A percentile compares a stretch with the other conserved stretches of the same genome.
Evolutionary conservation across 257 asterid species (phyloP).

Genomic region (Nicotiana tomentosiformis): DNA sequence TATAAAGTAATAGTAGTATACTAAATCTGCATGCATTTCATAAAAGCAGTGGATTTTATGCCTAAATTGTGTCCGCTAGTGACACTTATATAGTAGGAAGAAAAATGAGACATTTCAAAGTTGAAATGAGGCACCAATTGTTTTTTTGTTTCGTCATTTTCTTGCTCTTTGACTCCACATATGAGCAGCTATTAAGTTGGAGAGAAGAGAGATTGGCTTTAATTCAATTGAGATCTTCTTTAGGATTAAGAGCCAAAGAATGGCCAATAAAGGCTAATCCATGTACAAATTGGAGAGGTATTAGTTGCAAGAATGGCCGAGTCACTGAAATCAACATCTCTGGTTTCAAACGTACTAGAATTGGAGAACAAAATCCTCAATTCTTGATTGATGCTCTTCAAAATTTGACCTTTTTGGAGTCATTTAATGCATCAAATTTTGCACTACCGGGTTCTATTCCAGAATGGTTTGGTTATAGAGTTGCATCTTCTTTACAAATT

Average conservation of each 20-base stretch:
- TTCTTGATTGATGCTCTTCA: slow-evolving; percentile 66
- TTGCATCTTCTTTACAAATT: slow-evolving; percentile 44
- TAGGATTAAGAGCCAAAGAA: slow-evolving; percentile 74
- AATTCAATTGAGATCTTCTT: slow-evolving; percentile 77
- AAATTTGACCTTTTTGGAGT: slow-evolving; percentile 51
- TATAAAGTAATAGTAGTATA: not conserved
- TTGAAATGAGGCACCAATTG: slow-evolving; percentile 57
- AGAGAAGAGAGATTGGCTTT: slow-evolving; percentile 45
- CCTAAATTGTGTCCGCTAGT: not conserved
- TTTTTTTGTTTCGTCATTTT: slow-evolving; percentile 28
- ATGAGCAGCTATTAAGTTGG: slow-evolving; percentile 40
- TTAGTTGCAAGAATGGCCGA: slow-evolving; percentile 55
- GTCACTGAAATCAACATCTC: slow-evolving; percentile 67
- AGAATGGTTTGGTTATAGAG: slow-evolving; percentile 59
- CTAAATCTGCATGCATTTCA: not conserved
- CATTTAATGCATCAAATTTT: slow-evolving; percentile 74
- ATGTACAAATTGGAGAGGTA: slow-evolving; percentile 64
- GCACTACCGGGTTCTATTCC: slow-evolving; percentile 73
- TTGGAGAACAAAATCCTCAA: slow-evolving; percentile 58
- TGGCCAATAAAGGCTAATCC: slow-evolving; percentile 86
- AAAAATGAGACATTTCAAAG: slow-evolving; percentile 33
- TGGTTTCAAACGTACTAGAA: slow-evolving; percentile 68
- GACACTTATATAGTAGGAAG: not conserved
- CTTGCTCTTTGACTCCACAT: slow-evolving; percentile 40
- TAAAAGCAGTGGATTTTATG: not conserved